phyloP scores from a whole-genome alignment of 192 early-diverging fungal species.

The Chytriomyces confervae region DNA sequence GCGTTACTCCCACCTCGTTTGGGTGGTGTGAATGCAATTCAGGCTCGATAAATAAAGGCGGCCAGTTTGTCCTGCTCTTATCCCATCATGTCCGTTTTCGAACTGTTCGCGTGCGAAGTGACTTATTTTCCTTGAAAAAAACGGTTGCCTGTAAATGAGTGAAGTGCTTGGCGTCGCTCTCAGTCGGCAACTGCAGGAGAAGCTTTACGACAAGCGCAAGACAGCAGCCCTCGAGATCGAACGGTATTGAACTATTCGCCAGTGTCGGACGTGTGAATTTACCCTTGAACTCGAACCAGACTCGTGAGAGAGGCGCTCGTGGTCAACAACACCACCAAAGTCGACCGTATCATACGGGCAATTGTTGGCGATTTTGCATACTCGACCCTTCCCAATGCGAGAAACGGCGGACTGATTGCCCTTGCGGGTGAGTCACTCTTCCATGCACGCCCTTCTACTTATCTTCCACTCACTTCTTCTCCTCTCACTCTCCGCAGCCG shows the following conservation, averaged over 20 bases:
- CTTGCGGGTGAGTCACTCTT: slow-evolving; percentile 61
- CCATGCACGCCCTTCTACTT: slow-evolving; percentile 21
- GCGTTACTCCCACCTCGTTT: too few species aligned
- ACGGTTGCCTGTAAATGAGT: too few species aligned
- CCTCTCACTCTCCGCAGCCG: background rate
- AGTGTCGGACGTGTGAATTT: background rate
- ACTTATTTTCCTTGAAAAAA: too few species aligned
- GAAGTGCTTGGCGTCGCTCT: slow-evolving; percentile 24
- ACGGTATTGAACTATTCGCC: slow-evolving; percentile 50
- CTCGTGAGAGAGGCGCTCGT: slow-evolving; percentile 45
- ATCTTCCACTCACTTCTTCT: too few species aligned
- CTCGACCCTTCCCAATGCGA: slow-evolving; percentile 79
- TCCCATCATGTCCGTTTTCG: too few species aligned
- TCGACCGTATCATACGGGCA: slow-evolving; percentile 75
- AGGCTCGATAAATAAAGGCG: too few species aligned
- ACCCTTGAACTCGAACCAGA: slow-evolving; percentile 14
- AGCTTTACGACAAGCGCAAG: slow-evolving; percentile 94
- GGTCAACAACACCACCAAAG: slow-evolving; percentile 48
- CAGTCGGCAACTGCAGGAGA: slow-evolving; percentile 59
- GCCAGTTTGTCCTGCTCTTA: too few species aligned
- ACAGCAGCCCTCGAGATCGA: slow-evolving; percentile 90
- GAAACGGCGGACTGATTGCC: slow-evolving; percentile 94
- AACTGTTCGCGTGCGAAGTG: too few species aligned
- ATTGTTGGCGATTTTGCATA: slow-evolving; percentile 90
- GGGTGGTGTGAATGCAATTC: too few species aligned